phyloP scores from a whole-genome alignment of 129 eudicot species.

The Artemisia tridentata region DNA sequence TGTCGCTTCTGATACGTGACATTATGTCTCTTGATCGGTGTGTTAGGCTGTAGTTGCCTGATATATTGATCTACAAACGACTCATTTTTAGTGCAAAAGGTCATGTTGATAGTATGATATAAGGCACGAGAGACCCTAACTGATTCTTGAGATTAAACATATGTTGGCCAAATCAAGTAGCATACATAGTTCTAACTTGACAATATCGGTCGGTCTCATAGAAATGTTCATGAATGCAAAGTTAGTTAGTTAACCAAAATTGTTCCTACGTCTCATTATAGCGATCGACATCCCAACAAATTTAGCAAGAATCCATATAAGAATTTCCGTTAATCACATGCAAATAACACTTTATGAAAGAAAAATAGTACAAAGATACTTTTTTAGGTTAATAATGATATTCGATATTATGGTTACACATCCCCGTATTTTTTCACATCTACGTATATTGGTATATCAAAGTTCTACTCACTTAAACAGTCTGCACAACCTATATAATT shows the following conservation, averaged over 20 bases:
- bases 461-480: background rate
- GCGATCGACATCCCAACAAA: background rate
- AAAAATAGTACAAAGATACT: background rate
- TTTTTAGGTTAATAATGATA: background rate
- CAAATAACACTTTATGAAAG: background rate
- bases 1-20: too few relatives aligned
- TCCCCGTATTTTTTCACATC: background rate
- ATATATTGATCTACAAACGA: too few relatives aligned
- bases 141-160: too few relatives aligned
- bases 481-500: background rate
- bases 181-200: too few relatives aligned
- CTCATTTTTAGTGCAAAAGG: too few relatives aligned
- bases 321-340: background rate
- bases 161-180: too few relatives aligned
- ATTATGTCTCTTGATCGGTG: too few relatives aligned
- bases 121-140: too few relatives aligned
- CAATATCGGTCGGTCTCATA: background rate
- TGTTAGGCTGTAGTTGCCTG: too few relatives aligned
- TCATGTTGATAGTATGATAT: too few relatives aligned
- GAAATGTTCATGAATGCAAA: background rate
- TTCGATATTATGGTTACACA: background rate
- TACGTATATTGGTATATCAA: background rate
- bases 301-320: too few relatives aligned
- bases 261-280: background rate
- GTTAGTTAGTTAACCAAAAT: background rate